Percentiles rank a stretch among this genome's conserved stretches.
These are phyloP conservation scores for Nigrospora sphaerica DNA, from an alignment of 2,329 filamentous ascomycete genomes.

Conservation along the genomic window DNA sequence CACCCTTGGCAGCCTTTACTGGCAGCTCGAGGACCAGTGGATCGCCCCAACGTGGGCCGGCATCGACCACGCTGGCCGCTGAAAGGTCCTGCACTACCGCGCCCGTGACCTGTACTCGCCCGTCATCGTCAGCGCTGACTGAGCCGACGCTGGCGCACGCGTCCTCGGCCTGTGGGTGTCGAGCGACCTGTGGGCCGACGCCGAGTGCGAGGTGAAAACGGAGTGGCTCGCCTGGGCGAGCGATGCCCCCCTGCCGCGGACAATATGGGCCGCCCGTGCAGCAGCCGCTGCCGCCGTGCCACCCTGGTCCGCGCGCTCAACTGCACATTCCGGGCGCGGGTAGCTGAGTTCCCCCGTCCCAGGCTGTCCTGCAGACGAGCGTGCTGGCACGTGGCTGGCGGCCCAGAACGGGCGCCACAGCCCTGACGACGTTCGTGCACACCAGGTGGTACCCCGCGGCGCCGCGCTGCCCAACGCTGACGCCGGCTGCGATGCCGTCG, in stretches of 20 bases:
- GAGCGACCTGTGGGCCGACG: conserved; percentile 47
- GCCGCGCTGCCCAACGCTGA: conserved; percentile 34
- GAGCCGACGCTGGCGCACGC: conserved; percentile 40
- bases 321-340: conserved; percentile 25
- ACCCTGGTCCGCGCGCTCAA: conserved; percentile 45
- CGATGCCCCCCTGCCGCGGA: background rate
- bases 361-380: conserved; percentile 27
- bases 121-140: conserved; percentile 53
- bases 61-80: conserved; percentile 55
- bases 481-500: conserved; percentile 36
- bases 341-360: too few species aligned
- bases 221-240: conserved; percentile 46
- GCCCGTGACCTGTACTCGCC: conserved; percentile 50
- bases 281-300: conserved; percentile 18
- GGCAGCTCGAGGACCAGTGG: conserved; percentile 61
- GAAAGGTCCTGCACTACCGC: conserved; percentile 55
- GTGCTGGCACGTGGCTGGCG: conserved; percentile 34
- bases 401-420: conserved; percentile 34
- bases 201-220: conserved; percentile 36
- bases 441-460: conserved; percentile 41
- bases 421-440: conserved; percentile 34
- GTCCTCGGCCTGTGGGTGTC: conserved; percentile 46
- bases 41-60: conserved; percentile 58
- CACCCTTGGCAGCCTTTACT: conserved; percentile 54
- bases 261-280: background rate